phyloP scores from a whole-genome alignment of 2,329 filamentous ascomycete genomes.

The Alternaria sp. region DNA sequence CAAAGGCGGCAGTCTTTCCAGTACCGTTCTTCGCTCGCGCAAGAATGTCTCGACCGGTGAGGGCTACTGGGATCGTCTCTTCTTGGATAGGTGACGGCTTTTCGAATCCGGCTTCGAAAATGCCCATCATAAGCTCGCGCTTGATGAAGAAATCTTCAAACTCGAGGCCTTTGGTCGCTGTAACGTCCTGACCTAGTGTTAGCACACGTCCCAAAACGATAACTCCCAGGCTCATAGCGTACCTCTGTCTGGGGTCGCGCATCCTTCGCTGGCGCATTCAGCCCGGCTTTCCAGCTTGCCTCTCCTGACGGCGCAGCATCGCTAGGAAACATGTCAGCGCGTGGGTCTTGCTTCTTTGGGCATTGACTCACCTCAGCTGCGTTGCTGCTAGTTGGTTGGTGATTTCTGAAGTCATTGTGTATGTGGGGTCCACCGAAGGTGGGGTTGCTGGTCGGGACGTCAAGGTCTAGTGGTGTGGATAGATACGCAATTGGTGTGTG shows the following conservation, averaged over 20 bases:
- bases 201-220: constrained; percentile 2
- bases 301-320: constrained; percentile 57
- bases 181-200: constrained; percentile 79
- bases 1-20: constrained; percentile 97
- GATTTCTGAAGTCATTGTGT: constrained; percentile 59
- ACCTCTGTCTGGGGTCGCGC: constrained; percentile 84
- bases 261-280: constrained; percentile 78
- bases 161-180: constrained; percentile 94
- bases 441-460: constrained; percentile 26
- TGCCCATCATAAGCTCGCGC: constrained; percentile 96
- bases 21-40: constrained; percentile 98
- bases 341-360: constrained; percentile 2
- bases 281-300: constrained; percentile 76
- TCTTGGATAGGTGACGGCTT: constrained; percentile 99
- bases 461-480: constrained; percentile 19
- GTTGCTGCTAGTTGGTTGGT: constrained; percentile 66
- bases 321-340: constrained; percentile 45
- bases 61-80: constrained; percentile 95
- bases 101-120: constrained; percentile 98
- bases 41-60: constrained; percentile 93
- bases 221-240: constrained; percentile 26
- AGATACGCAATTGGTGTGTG: constrained; percentile 20
- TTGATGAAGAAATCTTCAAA: constrained; percentile 98
- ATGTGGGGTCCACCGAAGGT: constrained; percentile 34
- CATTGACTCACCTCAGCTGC: constrained; percentile 55